Conservation (phyloP, 768 basidiomycete genomes). For the Lactifluus hygrophoroides region DNA sequence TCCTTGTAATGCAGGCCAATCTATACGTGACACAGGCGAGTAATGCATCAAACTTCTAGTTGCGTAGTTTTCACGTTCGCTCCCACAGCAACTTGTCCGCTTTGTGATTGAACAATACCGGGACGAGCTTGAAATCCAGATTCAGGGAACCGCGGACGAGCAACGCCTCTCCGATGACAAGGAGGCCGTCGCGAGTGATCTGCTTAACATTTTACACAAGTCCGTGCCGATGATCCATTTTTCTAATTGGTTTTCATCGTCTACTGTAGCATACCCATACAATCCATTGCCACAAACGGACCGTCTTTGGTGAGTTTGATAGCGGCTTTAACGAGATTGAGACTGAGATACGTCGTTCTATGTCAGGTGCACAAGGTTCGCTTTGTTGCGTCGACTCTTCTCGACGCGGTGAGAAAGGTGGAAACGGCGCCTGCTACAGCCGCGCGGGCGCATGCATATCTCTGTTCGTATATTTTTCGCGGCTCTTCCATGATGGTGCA, state of each 20-base stretch:
- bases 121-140: conserved; percentile 66
- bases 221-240: conserved; percentile 24
- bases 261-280: conserved; percentile 69
- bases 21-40: conserved; percentile 85
- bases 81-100: conserved; percentile 75
- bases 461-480: conserved; percentile 51
- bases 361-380: conserved; percentile 82
- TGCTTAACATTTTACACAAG: conserved; percentile 82
- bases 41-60: not conserved
- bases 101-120: conserved; percentile 91
- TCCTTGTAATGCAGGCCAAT: conserved; percentile 88
- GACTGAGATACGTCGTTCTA: not conserved
- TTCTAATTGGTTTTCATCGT: not conserved
- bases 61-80: not conserved
- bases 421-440: conserved; percentile 74
- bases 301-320: conserved; percentile 54
- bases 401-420: conserved; percentile 76
- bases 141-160: conserved; percentile 59
- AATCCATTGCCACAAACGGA: conserved; percentile 85
- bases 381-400: conserved; percentile 83
- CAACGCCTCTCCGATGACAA: conserved; percentile 59
- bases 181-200: conserved; percentile 79
- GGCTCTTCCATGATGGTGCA: not conserved
- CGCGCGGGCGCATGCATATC: conserved; percentile 77
- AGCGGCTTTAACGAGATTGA: not conserved